phyloP scores from a whole-genome alignment of 441 rosid genomes.

The Cnidoscolus chayamansa region DNA sequence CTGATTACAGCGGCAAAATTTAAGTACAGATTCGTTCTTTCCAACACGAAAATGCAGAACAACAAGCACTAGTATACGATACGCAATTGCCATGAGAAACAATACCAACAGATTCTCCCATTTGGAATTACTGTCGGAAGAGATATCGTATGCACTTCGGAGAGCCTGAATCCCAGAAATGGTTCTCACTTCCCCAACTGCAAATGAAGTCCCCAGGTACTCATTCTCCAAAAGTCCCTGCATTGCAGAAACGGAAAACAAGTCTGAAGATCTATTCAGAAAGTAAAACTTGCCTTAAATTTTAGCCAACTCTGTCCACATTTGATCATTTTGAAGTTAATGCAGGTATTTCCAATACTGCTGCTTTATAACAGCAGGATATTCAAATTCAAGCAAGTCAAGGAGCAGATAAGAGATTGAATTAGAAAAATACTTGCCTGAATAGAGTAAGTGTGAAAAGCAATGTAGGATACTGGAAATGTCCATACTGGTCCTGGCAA shows the following conservation, averaged over 20 bases:
- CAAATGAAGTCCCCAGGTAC: slow-evolving; percentile 74
- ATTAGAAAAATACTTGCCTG: slow-evolving; percentile 48
- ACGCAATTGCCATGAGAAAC: slow-evolving; percentile 72
- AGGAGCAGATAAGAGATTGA: background rate
- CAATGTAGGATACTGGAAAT: too few relatives aligned
- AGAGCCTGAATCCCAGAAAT: slow-evolving; percentile 85
- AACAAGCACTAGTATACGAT: slow-evolving; percentile 60
- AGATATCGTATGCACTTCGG: slow-evolving; percentile 66
- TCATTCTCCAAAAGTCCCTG: slow-evolving; percentile 96
- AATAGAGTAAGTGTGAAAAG: slow-evolving; percentile 30
- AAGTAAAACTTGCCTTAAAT: background rate
- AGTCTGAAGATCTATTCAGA: background rate
- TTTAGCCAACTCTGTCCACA: background rate
- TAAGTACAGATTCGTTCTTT: slow-evolving; percentile 42
- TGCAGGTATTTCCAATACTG: background rate
- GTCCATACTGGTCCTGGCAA: too few relatives aligned
- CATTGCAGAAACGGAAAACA: slow-evolving; percentile 8
- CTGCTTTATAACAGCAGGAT: background rate
- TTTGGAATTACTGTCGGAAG: slow-evolving; percentile 64
- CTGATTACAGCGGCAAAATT: slow-evolving; percentile 40
- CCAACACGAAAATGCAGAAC: slow-evolving; percentile 61
- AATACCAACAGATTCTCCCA: slow-evolving; percentile 83
- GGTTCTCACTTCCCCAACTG: slow-evolving; percentile 89
- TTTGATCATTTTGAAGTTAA: background rate
- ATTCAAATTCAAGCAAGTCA: slow-evolving; percentile 2